A percentile compares a stretch with the other conserved stretches of the same genome.
Conservation (phyloP, 2,329 filamentous ascomycete genomes). For the Trichophyton schoenleinii region DNA sequence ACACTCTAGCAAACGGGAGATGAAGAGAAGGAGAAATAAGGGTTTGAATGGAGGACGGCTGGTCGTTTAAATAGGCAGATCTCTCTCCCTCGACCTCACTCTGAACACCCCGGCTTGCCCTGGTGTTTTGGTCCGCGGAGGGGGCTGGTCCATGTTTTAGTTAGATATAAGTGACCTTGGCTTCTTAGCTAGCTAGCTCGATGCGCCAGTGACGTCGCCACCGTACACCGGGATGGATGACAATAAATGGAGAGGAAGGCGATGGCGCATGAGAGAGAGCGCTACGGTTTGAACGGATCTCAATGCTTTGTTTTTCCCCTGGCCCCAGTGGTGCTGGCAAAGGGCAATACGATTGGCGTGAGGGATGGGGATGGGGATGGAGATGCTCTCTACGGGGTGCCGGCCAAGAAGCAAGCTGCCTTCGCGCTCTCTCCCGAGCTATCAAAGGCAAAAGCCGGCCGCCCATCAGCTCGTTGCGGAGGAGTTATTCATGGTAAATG, state of each 20-base stretch:
- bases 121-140: not conserved
- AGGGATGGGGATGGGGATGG: not conserved
- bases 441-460: not conserved
- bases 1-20: not conserved
- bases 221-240: not conserved
- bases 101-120: not conserved
- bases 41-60: not conserved
- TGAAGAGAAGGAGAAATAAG: not conserved
- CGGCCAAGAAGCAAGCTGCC: not conserved
- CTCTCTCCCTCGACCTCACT: too few relatives aligned
- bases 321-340: not conserved
- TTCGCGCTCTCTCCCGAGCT: not conserved
- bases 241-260: too few relatives aligned
- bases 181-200: not conserved
- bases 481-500: too few relatives aligned
- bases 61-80: not conserved
- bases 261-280: too few relatives aligned
- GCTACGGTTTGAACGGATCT: not conserved
- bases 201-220: not conserved
- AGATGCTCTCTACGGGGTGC: not conserved
- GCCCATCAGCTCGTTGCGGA: not conserved
- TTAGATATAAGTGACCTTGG: too few relatives aligned
- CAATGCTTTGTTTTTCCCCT: not conserved
- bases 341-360: not conserved
- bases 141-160: not conserved